Conservation (phyloP, 371 early-diverging fungal genomes). For the Gilbertella persicaria region DNA sequence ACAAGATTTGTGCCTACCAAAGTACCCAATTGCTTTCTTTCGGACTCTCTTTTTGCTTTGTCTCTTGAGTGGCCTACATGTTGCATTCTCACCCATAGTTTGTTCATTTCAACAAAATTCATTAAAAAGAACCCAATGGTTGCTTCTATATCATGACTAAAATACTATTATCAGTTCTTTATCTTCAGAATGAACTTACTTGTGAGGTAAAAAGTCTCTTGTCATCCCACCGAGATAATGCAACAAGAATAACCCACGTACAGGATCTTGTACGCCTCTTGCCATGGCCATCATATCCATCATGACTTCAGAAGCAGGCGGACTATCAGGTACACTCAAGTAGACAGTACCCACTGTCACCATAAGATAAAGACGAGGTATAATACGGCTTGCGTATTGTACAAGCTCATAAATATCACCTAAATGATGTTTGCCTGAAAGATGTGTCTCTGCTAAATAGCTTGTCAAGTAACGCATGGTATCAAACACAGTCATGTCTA, state of each 20-base stretch:
- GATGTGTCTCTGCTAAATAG: conserved; percentile 84
- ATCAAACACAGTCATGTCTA: conserved; percentile 94
- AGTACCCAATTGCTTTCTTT: conserved; percentile 91
- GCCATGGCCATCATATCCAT: conserved; percentile 97
- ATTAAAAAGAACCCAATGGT: conserved; percentile 92
- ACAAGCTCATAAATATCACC: conserved; percentile 95
- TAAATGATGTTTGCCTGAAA: conserved; percentile 79
- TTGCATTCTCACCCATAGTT: conserved; percentile 97
- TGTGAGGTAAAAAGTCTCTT: conserved; percentile 75
- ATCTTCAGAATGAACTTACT: neutral
- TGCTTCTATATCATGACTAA: too few relatives aligned
- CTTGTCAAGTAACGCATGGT: conserved; percentile 83
- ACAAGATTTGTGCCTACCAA: conserved; percentile 96
- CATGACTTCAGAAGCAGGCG: conserved; percentile 92
- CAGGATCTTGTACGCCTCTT: conserved; percentile 95
- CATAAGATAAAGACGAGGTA: conserved; percentile 95
- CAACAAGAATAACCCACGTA: conserved; percentile 90
- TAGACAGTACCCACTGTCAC: conserved; percentile 93
- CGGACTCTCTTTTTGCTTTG: conserved; percentile 89
- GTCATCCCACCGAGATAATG: conserved; percentile 92
- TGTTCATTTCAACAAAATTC: conserved; percentile 98
- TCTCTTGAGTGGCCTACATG: conserved; percentile 94
- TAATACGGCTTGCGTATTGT: conserved; percentile 93
- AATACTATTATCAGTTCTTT: conserved; percentile 79
- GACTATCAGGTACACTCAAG: conserved; percentile 79